These are phyloP conservation scores for Phytophthora rubi DNA, from an alignment of 352 stramenopile species.

Conservation along the genomic window DNA sequence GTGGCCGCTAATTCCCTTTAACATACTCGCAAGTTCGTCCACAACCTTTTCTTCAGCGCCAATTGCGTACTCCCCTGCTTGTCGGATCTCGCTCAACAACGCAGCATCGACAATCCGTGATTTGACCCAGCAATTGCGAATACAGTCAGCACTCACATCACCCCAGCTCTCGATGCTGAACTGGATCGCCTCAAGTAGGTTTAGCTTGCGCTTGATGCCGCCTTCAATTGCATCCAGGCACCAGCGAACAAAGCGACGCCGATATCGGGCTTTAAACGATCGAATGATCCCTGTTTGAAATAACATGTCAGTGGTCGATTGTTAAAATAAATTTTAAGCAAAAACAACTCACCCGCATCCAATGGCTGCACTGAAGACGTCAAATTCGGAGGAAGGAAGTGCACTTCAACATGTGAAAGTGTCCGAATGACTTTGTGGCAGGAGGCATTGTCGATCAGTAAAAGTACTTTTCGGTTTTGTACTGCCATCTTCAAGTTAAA, in stretches of 20 bases:
- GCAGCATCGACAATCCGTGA: conserved; percentile 3
- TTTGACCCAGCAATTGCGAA: conserved; percentile 9
- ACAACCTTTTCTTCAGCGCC: conserved; percentile 4
- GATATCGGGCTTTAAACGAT: conserved; percentile 5
- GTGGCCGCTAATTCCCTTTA: neutral
- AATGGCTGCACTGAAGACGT: too few relatives aligned
- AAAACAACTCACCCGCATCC: neutral
- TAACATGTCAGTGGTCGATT: neutral
- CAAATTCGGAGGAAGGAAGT: too few relatives aligned
- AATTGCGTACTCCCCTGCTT: neutral
- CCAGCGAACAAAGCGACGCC: conserved; percentile 19
- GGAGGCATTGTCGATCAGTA: too few relatives aligned
- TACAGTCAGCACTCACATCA: conserved; percentile 10
- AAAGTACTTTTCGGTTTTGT: too few relatives aligned
- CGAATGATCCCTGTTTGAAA: conserved; percentile 4
- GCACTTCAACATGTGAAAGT: too few relatives aligned
- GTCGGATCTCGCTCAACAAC: neutral
- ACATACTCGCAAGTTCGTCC: conserved; percentile 8
- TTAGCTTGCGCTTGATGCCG: conserved; percentile 7
- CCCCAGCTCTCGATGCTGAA: neutral
- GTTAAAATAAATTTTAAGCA: too few relatives aligned
- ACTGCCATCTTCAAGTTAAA: too few relatives aligned
- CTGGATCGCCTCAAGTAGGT: conserved; percentile 12
- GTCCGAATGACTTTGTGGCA: too few relatives aligned
- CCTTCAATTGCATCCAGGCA: conserved; percentile 13